Conservation (phyloP, 2,329 filamentous ascomycete genomes). For the Diaporthe helianthi region DNA sequence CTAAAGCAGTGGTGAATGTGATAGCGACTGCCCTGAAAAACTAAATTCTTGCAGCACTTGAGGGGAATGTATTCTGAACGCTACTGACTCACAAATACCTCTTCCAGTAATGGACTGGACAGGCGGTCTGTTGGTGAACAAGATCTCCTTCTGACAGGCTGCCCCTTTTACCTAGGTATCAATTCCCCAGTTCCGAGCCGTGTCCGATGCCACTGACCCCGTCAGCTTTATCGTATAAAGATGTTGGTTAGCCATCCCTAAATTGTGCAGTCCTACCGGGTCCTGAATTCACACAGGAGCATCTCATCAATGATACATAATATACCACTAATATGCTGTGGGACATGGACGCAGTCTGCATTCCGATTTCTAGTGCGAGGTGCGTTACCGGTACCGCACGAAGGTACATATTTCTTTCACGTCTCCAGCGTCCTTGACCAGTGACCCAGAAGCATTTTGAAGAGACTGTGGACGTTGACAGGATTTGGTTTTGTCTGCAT, state of each 20-base stretch:
- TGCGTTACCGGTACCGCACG: too few species aligned
- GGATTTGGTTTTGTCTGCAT: background rate
- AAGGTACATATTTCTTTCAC: background rate
- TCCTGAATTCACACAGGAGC: too few species aligned
- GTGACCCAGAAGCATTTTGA: background rate
- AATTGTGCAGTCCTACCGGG: background rate
- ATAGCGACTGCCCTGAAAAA: background rate
- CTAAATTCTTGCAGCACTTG: too few species aligned
- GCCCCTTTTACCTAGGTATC: rapidly evolving
- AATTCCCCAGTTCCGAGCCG: background rate
- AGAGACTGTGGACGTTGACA: background rate
- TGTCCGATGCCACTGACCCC: background rate
- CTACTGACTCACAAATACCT: background rate
- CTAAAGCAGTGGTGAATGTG: too few species aligned
- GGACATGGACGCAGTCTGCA: background rate
- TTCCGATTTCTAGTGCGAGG: background rate
- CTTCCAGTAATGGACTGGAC: background rate
- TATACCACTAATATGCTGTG: too few species aligned
- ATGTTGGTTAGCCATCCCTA: background rate
- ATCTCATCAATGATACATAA: background rate
- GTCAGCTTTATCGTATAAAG: background rate
- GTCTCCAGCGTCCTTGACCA: rapidly evolving
- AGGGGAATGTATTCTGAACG: too few species aligned
- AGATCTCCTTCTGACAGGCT: rapidly evolving
- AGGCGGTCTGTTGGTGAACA: background rate